A percentile compares a stretch with the other conserved stretches of the same genome.
phyloP scores from a whole-genome alignment of 371 early-diverging fungal species.

The Mortierella sp. region DNA sequence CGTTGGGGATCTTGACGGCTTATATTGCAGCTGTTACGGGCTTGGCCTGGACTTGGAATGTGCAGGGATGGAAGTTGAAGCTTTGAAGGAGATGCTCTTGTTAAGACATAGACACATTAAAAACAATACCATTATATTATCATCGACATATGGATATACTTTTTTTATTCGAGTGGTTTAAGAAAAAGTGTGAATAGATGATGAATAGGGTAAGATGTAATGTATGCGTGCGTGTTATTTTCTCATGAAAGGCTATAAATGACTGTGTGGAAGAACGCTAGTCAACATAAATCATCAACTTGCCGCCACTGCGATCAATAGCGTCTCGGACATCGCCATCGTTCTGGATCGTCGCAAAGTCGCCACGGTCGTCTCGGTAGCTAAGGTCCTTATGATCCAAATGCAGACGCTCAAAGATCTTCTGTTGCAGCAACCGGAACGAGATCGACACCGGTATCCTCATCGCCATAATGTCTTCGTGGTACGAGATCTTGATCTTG shows the following conservation, averaged over 20 bases:
- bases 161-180: not conserved
- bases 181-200: not conserved
- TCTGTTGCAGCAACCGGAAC: constrained; percentile 66
- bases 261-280: not conserved
- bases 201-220: not conserved
- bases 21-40: constrained; percentile 58
- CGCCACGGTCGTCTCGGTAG: constrained; percentile 49
- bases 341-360: constrained; percentile 32
- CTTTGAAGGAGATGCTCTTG: constrained; percentile 13
- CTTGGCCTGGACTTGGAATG: constrained; percentile 30
- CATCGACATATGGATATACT: not conserved
- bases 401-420: constrained; percentile 71
- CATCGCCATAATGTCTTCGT: constrained; percentile 83
- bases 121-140: not conserved
- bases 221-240: not conserved
- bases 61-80: constrained; percentile 50
- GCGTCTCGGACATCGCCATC: constrained; percentile 48
- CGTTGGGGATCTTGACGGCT: constrained; percentile 64
- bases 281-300: constrained; percentile 55
- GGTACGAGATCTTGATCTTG: constrained; percentile 79
- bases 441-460: constrained; percentile 73
- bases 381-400: constrained; percentile 27
- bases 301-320: constrained; percentile 51
- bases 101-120: not conserved
- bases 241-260: not conserved